Evolutionary conservation across 345 rosid species (phyloP), one percentile per base, ranked within the genome.

Genomic region (Chamaenerion angustifolium): DNA sequence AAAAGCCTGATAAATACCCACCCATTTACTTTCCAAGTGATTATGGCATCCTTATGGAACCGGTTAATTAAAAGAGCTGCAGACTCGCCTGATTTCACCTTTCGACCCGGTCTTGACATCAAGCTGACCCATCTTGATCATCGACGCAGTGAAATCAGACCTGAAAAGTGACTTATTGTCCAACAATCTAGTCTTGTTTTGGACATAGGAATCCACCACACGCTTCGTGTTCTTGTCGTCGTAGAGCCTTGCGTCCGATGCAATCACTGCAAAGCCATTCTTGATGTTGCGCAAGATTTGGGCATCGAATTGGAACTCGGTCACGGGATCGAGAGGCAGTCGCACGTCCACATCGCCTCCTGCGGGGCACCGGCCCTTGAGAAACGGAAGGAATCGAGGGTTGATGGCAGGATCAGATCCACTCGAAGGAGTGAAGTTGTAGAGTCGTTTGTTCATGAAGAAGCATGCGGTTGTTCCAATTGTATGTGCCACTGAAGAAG

Each of bases 401-500:
- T 65, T 72, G 61, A 85, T 80, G 11, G 69, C 55, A 1, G 95
- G 93, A 48, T 80, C 95, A 0, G 95, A 69, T 40, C 65, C 76
- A 8, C 64, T 65, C 0, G 54, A 48, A 0, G 78, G 75, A 12
- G 57, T 58, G 61, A 78, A 88, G 13, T 55, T 31, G 71, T 84
- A 84, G 35, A 84, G 86, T 37, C 92, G 67, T 7, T 67, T 59
- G 37, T 56, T 58, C 88, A 88, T 68, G 76, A 84, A 88, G 82
- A 88, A 88, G 64, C 95, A 88, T 8, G 95, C 95, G 8, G 88
- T 71, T 10, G 92, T 78, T 11, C 96, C 96, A 46, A 88, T 84
- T 16, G 81, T 76, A 56, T 88, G 96, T 4, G 88, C 96, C 21
- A 80, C 86, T 85, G 77, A 37, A 14, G 8, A 49, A 6, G 27